Conservation (phyloP, 805 yeast genomes). For the Torulaspora microellipsoides region DNA sequence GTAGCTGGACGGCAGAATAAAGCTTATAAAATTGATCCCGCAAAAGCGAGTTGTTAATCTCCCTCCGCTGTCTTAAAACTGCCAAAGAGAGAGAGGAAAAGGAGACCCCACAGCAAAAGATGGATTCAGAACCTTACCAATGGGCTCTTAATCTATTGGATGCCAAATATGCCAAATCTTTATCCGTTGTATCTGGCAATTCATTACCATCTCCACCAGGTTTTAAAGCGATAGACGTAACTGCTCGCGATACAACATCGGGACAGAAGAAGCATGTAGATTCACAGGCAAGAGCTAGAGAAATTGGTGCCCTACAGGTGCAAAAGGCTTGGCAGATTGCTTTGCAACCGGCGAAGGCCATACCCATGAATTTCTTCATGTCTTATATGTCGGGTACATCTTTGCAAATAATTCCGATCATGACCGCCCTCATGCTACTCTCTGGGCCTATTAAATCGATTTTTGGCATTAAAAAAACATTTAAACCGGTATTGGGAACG, state of each 20-base stretch:
- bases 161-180: conserved; percentile 11
- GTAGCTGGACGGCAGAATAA: too few relatives aligned
- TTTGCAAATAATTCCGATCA: conserved; percentile 82
- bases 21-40: too few relatives aligned
- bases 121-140: conserved; percentile 11
- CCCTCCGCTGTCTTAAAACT: too few relatives aligned
- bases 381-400: conserved; percentile 90
- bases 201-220: conserved; percentile 29
- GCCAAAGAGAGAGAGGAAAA: not conserved
- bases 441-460: conserved; percentile 75
- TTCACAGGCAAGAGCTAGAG: conserved; percentile 4
- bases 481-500: conserved; percentile 44
- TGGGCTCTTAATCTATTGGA: conserved; percentile 19
- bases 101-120: not conserved
- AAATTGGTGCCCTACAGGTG: conserved; percentile 19
- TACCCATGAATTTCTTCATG: conserved; percentile 91
- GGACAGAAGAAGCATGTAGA: conserved; percentile 5
- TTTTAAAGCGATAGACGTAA: conserved; percentile 12
- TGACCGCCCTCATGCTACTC: conserved; percentile 82
- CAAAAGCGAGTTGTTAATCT: too few relatives aligned
- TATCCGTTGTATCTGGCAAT: conserved; percentile 7
- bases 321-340: conserved; percentile 88
- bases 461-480: conserved; percentile 49
- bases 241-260: conserved; percentile 6
- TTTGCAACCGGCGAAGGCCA: conserved; percentile 68